Evolutionary conservation across 139 green algal genomes (phyloP), one percentile per base, ranked within the genome.

Genomic region (Chlorella sp.): DNA sequence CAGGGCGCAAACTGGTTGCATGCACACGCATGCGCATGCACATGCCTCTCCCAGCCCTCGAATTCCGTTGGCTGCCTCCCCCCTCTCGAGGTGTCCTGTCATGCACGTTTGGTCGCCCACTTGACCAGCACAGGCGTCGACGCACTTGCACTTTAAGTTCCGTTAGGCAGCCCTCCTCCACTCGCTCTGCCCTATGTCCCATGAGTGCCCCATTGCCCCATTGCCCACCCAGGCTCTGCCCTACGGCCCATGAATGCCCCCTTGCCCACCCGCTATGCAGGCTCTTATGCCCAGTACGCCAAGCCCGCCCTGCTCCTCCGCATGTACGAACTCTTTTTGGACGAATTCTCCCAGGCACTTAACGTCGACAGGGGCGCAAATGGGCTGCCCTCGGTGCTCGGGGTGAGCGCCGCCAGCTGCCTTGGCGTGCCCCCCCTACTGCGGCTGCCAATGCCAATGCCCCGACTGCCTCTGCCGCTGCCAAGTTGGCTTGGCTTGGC

Each of bases 231-330:
- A 32, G 37, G 39, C 39, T 60, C 21, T 39, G 37, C 12, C 26
- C 77, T 21, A 57, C 5, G 79, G 24, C 40, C 37, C 12, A 4
- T 30, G 26, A 26, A 4, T 30, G 26, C 36, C 40, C n/a, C 28
- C 37, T 9, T 30, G 40, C 79, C 79, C 28, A 81, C 79, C 24
- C 42, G 1, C 40, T 26, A 9, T 61, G 53, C 83, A 88, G 83
- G 88, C 69, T 11, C 19, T 1, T 76, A 75, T 26, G 57, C 86
- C 1, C 60, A 71, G 24, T 93, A 93, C 79, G 87, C 76, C 83
- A 91, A 91, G 83, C 83, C 76, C 7, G 91, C 91, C 42, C 40
- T 85, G 3, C 21, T 91, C 32, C 48, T 92, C 83, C 68, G 30
- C 53, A 88, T 89, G 79, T 66, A 90, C 42, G 88, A 91, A 69